Percentiles rank a stretch among this genome's conserved stretches.
Conservation (phyloP, 495 filamentous ascomycete genomes). For the Lophiostoma macrostomum region DNA sequence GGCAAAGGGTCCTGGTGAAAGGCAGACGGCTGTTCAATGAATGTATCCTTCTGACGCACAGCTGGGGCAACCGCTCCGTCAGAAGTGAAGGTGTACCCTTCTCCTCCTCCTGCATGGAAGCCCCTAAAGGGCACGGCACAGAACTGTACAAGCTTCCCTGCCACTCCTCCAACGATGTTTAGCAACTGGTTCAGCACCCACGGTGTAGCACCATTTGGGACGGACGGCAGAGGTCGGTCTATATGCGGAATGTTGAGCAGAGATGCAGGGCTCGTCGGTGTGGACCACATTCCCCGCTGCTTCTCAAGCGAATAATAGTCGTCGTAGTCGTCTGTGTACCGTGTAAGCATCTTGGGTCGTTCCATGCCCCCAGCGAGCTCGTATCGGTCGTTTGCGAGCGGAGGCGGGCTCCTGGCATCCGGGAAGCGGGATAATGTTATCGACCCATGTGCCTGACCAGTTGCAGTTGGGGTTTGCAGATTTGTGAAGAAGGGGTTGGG, state of each 20-base stretch:
- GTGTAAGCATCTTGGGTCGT: constrained; percentile 50
- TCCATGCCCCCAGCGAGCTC: constrained; percentile 62
- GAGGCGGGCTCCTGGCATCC: constrained; percentile 41
- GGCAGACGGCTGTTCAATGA: not conserved
- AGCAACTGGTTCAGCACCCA: constrained; percentile 40
- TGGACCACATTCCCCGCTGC: constrained; percentile 39
- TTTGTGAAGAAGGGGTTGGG: not conserved
- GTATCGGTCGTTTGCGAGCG: constrained; percentile 56
- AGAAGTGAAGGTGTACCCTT: constrained; percentile 53
- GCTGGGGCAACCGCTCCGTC: constrained; percentile 2
- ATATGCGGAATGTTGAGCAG: not conserved
- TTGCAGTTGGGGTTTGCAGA: not conserved
- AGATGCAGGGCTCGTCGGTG: constrained; percentile 5
- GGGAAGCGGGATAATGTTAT: constrained; percentile 22
- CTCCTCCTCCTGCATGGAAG: constrained; percentile 81
- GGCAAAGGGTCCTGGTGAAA: constrained; percentile 41
- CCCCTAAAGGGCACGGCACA: constrained; percentile 74
- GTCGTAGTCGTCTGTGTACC: constrained; percentile 50
- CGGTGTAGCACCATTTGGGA: constrained; percentile 26
- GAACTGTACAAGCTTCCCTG: constrained; percentile 76
- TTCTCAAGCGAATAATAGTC: constrained; percentile 44
- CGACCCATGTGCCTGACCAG: constrained; percentile 16
- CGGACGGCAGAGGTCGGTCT: not conserved
- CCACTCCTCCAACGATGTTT: constrained; percentile 53
- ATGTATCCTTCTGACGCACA: constrained; percentile 32